Base-by-base conservation (phyloP, 2,329 filamentous ascomycete species). In the Paecilomyces niveus region DNA sequence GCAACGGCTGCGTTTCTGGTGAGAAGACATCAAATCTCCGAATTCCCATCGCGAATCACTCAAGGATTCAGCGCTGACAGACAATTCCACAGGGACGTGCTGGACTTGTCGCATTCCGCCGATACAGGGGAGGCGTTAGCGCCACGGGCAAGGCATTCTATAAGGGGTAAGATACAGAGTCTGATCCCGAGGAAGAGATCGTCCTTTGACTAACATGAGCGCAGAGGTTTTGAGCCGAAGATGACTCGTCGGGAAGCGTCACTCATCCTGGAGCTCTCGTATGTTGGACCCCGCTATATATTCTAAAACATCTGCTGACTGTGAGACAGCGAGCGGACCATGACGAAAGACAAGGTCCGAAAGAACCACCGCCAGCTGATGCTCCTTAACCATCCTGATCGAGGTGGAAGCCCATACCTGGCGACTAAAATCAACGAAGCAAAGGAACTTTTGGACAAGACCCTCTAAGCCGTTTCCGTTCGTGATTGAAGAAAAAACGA, bases 371-470 rank as follows among this genome's bases (percentile, higher is more conserved):
- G 94, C 63, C 91, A 88, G 57, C 85, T 97, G 65, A 99, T 99
- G 93, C 85, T 99, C 58, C 82, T 96, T 64, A 99, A 99, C 81
- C 94, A 99, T 76, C 94, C 94, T 63, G 94, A 99, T 81, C 89
- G 94, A 71, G 94, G 94, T 64, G 94, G 94, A 45, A 97, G 92
- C 72, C 94, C 94, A 7, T 99, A 97, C 73, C 80, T 99, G 52
- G 94, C 94, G 13, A 97, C 92, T 57, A 99, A 99, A 77, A 89
- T 99, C 72, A 99, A 99, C 78, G 94, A 99, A 76, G 94, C 94
- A 45, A 99, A 99, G 77, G 93, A 97, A 74, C 85, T 97, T 63
- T 74, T 99, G 65, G 94, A 99, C 73, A 97, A 96, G 76, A 80
- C 78, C 56, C 60, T 60, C 26, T 75, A 60, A 66, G 8, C 39